A percentile compares a stretch with the other conserved stretches of the same genome.
Evolutionary conservation across 2,329 filamentous ascomycete species (phyloP).

Genomic region (Alternaria ethzedia): DNA sequence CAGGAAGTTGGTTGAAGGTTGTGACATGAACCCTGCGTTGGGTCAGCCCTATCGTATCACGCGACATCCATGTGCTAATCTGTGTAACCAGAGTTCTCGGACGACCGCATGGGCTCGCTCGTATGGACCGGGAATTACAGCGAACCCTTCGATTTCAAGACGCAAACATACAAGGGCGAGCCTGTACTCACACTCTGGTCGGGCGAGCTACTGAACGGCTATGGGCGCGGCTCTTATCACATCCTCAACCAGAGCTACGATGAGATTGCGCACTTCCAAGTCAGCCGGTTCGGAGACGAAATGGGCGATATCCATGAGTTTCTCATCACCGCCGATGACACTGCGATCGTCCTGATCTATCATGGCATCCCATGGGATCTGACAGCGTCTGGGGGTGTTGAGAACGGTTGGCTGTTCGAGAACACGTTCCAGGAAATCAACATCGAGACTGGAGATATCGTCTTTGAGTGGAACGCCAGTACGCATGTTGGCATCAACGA

Average conservation of each 20-base stretch:
- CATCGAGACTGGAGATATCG: conserved; percentile 48
- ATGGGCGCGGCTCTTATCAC: conserved; percentile 17
- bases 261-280: conserved; percentile 22
- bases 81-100: conserved; percentile 15
- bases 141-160: conserved; percentile 28
- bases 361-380: conserved; percentile 50
- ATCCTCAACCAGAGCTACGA: conserved; percentile 26
- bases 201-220: conserved; percentile 19
- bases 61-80: not conserved
- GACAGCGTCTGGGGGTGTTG: conserved; percentile 40
- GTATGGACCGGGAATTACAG: conserved; percentile 28
- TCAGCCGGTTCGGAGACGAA: conserved; percentile 14
- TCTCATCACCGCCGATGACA: conserved; percentile 51
- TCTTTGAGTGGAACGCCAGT: conserved; percentile 51
- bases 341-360: conserved; percentile 53
- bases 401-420: conserved; percentile 53
- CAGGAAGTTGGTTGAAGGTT: not conserved
- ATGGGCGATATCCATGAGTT: conserved; percentile 54
- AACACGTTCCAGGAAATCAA: conserved; percentile 54
- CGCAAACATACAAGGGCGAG: conserved; percentile 28
- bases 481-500: conserved; percentile 43
- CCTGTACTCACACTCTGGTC: conserved; percentile 28
- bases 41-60: not conserved
- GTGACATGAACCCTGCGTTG: not conserved
- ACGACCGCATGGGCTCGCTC: conserved; percentile 22